phyloP scores from a whole-genome alignment of 116 monocot species.

The Iris pallida region DNA sequence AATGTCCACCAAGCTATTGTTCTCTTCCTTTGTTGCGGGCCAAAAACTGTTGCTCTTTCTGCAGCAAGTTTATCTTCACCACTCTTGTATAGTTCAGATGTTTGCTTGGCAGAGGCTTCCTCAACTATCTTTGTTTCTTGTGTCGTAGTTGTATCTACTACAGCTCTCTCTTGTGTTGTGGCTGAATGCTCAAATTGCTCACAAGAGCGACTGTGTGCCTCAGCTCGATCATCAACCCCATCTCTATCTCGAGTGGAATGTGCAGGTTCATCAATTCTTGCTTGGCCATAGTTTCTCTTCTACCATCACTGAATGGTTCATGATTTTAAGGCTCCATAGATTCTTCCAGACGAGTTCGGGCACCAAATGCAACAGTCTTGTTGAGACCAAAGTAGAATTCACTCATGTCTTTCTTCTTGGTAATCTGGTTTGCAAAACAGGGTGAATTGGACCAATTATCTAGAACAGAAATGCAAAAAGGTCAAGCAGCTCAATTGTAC shows the following conservation, averaged over 20 bases:
- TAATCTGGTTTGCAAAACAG: slow-evolving; percentile 25
- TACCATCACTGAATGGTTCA: slow-evolving; percentile 4
- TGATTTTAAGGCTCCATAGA: slow-evolving; percentile 20
- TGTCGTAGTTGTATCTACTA: not conserved
- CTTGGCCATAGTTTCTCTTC: slow-evolving; percentile 5
- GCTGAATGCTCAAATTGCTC: not conserved
- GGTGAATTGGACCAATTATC: no score
- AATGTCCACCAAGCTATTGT: slow-evolving; percentile 1
- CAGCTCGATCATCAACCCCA: slow-evolving; percentile 9
- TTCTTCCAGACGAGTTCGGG: slow-evolving; percentile 1
- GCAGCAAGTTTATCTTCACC: slow-evolving; percentile 63
- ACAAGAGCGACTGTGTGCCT: not conserved
- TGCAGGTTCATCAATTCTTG: slow-evolving; percentile 4
- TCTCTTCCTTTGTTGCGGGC: slow-evolving; percentile 72
- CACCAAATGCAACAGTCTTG: slow-evolving; percentile 90
- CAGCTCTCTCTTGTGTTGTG: not conserved
- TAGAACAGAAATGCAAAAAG: no score
- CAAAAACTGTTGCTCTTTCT: slow-evolving; percentile 56
- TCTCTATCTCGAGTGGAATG: not conserved
- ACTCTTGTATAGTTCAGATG: slow-evolving; percentile 49
- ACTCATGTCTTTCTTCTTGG: slow-evolving; percentile 65
- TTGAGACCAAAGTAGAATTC: slow-evolving; percentile 86
- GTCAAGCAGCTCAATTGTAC: no score
- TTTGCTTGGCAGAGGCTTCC: slow-evolving; percentile 15
- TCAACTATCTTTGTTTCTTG: slow-evolving; percentile 15